These are phyloP conservation scores for Hypoxylon lienhwacheense DNA, from an alignment of 495 filamentous ascomycete species.

Conservation along the genomic window DNA sequence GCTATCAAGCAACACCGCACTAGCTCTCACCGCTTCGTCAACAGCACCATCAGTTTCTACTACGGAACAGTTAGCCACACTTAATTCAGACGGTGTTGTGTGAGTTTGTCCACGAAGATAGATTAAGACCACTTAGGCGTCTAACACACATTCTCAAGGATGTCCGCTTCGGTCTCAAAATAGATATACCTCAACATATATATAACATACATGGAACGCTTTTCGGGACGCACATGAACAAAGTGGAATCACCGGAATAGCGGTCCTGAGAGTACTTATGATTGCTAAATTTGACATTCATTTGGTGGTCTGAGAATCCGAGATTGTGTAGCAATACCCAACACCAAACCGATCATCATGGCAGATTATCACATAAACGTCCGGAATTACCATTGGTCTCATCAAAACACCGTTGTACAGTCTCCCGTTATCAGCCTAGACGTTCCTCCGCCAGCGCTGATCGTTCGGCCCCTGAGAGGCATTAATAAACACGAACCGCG, in stretches of 20 bases:
- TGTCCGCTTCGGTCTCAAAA: too few species aligned
- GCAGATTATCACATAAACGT: constrained; percentile 19
- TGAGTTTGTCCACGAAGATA: constrained; percentile 3
- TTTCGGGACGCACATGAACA: too few species aligned
- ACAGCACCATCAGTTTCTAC: background rate
- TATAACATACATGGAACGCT: too few species aligned
- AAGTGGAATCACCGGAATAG: too few species aligned
- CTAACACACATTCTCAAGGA: background rate
- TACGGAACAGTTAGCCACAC: background rate
- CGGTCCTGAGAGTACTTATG: too few species aligned
- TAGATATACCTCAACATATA: too few species aligned
- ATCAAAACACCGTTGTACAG: constrained; percentile 24
- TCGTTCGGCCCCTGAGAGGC: constrained; percentile 24
- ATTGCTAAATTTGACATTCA: too few species aligned
- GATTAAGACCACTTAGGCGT: background rate
- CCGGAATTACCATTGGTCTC: constrained; percentile 26
- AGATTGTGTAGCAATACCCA: background rate
- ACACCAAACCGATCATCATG: constrained; percentile 1
- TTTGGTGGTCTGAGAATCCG: too few species aligned
- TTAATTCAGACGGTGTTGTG: background rate
- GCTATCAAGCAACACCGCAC: background rate
- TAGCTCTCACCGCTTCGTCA: constrained; percentile 9
- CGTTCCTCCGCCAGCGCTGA: background rate
- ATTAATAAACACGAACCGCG: constrained; percentile 25
- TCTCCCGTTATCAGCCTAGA: constrained; percentile 17